These are phyloP conservation scores for Daldinia vernicosa DNA, from an alignment of 495 filamentous ascomycete species.

Conservation along the genomic window DNA sequence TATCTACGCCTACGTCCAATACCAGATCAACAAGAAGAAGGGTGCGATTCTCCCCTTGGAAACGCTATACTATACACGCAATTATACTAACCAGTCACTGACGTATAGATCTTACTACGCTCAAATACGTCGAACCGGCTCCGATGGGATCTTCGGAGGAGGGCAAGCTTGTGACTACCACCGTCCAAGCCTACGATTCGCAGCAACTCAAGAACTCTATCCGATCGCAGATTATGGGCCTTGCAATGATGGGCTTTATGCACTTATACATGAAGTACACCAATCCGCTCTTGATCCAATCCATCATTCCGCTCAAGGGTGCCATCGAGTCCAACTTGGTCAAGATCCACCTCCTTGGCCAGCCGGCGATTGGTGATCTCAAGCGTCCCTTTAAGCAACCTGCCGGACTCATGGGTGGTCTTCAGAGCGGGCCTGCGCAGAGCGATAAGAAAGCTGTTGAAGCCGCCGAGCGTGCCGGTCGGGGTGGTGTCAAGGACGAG, in stretches of 20 bases:
- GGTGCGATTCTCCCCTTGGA: constrained; percentile 63
- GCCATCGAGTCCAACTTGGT: constrained; percentile 92
- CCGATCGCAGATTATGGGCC: constrained; percentile 90
- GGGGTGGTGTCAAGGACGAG: constrained; percentile 91
- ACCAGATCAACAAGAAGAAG: constrained; percentile 90
- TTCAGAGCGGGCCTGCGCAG: constrained; percentile 76
- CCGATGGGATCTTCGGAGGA: constrained; percentile 91
- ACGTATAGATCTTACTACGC: constrained; percentile 86
- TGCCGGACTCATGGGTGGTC: constrained; percentile 78
- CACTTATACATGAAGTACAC: constrained; percentile 99
- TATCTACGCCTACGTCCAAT: constrained; percentile 84
- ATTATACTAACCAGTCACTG: constrained; percentile 16
- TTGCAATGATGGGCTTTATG: constrained; percentile 98
- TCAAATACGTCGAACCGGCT: constrained; percentile 97
- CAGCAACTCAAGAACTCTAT: constrained; percentile 81
- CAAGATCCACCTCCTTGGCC: constrained; percentile 92
- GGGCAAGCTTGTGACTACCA: constrained; percentile 94
- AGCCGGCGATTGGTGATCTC: constrained; percentile 90
- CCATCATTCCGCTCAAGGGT: constrained; percentile 95
- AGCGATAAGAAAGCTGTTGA: constrained; percentile 97
- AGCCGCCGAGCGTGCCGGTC: constrained; percentile 83
- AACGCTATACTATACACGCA: not conserved
- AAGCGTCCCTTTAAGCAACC: constrained; percentile 93
- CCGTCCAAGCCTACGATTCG: constrained; percentile 90
- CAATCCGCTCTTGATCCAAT: constrained; percentile 98